Evolutionary conservation across 805 yeast genomes (phyloP), one percentile per base, ranked within the genome.

Genomic region (Teunomyces funiuensis): DNA sequence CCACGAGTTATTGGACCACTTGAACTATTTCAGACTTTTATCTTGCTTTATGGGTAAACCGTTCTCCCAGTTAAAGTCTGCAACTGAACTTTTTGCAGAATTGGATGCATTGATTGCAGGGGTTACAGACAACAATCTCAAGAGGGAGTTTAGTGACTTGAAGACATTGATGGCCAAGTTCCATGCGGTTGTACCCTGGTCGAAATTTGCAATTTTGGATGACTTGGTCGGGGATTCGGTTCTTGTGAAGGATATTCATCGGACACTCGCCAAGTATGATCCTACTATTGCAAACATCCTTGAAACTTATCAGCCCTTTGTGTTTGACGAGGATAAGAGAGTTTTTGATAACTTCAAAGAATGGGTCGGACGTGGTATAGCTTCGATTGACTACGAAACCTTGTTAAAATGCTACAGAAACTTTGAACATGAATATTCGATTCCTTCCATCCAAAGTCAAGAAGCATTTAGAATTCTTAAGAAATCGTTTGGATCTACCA

Each of bases 21-120:
- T 53, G n/a, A 54, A 50, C 38, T 49, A 48, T 17, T 42, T 58
- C 17, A 45, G 45, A 18, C 31, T 46, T 10, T 40, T 54, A 26
- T 25, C 37, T 14, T 11, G 10, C 14, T 31, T 15, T 14, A 14
- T 28, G 7, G 38, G 38, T 11, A 26, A 28, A 6, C 11, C 33
- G 6, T 55, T 52, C 30, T 28, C 39, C 10, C 30, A 43, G 7
- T 46, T 47, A 13, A 33, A 39, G 3, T 7, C 22, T 9, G 29
- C 33, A 8, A 20, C 23, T 0, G 55, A 57, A 18, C 42, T 56
- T 16, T 36, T 47, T 11, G 47, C 45, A 9, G 41, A 44, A 11
- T 40, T 58, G 30, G 42, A 42, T 11, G 34, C 34, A 6, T 31
- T 31, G 34, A 14, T 16, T 17, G 23, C 13, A 14, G 34, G 34